Conservation (phyloP, 2,329 filamentous ascomycete species). For the Dendryphion nanum region DNA sequence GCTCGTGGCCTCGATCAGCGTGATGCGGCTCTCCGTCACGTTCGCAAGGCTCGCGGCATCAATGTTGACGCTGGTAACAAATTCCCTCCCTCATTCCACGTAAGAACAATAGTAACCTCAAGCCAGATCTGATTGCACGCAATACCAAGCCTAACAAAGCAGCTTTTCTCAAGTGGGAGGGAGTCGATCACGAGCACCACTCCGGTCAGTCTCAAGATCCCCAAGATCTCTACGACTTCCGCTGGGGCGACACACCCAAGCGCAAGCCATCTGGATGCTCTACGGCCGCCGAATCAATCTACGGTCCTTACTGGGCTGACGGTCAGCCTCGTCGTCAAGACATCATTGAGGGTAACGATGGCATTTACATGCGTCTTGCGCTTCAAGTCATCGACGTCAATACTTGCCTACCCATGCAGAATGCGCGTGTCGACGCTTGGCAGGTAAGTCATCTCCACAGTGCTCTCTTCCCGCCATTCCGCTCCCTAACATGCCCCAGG, state of each 20-base stretch:
- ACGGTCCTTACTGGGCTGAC: slow-evolving; percentile 23
- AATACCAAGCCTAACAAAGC: slow-evolving; percentile 8
- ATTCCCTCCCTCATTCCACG: neutral
- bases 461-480: neutral
- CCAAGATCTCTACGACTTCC: slow-evolving; percentile 5
- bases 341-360: slow-evolving; percentile 46
- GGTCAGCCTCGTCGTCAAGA: slow-evolving; percentile 51
- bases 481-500: neutral
- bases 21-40: slow-evolving; percentile 4
- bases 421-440: slow-evolving; percentile 54
- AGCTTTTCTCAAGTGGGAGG: slow-evolving; percentile 16
- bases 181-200: slow-evolving; percentile 16
- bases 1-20: slow-evolving; percentile 9
- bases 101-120: neutral
- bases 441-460: slow-evolving; percentile 22
- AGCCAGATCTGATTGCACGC: slow-evolving; percentile 1
- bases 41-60: slow-evolving; percentile 14
- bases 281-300: slow-evolving; percentile 16
- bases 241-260: slow-evolving; percentile 2
- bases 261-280: slow-evolving; percentile 9
- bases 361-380: slow-evolving; percentile 50
- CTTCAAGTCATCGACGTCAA: slow-evolving; percentile 53
- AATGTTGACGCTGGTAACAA: neutral
- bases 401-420: slow-evolving; percentile 50
- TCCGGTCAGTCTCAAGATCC: slow-evolving; percentile 8